Evolutionary conservation across 129 eudicot genomes (phyloP).

Genomic region (carrot (Daucus carota)): DNA sequence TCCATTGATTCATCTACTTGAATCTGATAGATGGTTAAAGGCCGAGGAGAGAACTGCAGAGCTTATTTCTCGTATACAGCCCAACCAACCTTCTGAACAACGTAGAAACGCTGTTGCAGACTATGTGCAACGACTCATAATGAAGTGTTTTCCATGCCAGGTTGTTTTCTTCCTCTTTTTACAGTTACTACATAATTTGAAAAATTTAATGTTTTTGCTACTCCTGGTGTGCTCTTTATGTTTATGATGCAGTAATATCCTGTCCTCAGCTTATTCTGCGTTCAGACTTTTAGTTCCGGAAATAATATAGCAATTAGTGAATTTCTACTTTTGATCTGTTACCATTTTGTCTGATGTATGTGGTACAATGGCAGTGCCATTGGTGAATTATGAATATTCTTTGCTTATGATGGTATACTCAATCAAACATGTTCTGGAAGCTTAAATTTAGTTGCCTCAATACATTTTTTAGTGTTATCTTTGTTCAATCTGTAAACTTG

Average conservation of each 20-base stretch:
- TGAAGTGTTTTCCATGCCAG: constrained; percentile 88
- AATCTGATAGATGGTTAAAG: constrained; percentile 67
- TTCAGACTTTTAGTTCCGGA: background rate
- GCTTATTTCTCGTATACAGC: constrained; percentile 86
- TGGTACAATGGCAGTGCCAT: background rate
- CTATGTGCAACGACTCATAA: constrained; percentile 87
- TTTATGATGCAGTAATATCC: background rate
- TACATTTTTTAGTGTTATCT: background rate
- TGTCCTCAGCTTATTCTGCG: background rate
- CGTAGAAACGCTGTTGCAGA: constrained; percentile 90
- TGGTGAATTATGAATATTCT: background rate
- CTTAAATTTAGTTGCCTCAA: background rate
- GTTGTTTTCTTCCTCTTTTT: constrained; percentile 26
- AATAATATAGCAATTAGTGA: too few species aligned
- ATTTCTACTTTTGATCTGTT: too few species aligned
- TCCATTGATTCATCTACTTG: constrained; percentile 47
- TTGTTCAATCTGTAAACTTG: background rate
- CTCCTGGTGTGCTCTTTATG: background rate
- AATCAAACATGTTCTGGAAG: background rate
- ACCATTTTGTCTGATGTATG: background rate
- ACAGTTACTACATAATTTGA: background rate
- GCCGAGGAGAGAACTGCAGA: constrained; percentile 89
- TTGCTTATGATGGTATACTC: background rate
- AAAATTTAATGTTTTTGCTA: background rate
- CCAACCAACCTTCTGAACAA: constrained; percentile 73